These are phyloP conservation scores for Rhizoclosmatium globosum DNA, from an alignment of 192 early-diverging fungal genomes.

Conservation along the genomic window DNA sequence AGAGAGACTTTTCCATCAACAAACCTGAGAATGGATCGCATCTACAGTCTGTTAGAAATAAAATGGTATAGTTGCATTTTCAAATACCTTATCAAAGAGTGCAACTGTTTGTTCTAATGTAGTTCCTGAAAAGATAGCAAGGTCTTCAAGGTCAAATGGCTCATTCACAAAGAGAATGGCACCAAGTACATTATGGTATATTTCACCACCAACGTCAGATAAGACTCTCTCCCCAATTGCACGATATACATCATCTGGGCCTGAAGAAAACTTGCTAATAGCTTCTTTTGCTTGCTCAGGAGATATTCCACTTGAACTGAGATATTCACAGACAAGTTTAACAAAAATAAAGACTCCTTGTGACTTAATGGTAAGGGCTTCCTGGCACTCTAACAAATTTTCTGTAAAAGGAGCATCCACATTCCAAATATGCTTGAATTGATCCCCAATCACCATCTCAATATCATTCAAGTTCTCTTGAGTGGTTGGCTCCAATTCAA, in stretches of 20 bases:
- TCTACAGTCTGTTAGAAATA: not conserved
- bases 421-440: not conserved
- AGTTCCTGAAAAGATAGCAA: not conserved
- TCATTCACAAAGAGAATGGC: not conserved
- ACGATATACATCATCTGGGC: slow-evolving; percentile 15
- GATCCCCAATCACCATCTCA: not conserved
- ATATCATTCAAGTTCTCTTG: slow-evolving; percentile 18
- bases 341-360: slow-evolving; percentile 40
- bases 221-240: not conserved
- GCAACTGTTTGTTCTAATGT: not conserved
- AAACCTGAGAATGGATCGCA: not conserved
- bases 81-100: not conserved
- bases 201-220: not conserved
- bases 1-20: not conserved
- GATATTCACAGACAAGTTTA: not conserved
- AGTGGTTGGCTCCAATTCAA: slow-evolving; percentile 5
- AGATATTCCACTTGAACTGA: not conserved
- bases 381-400: not conserved
- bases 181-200: not conserved
- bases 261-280: not conserved
- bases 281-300: not conserved
- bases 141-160: not conserved
- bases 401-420: not conserved
- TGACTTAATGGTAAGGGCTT: slow-evolving; percentile 6
- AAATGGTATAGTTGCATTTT: not conserved